Evolutionary conservation across 2,329 filamentous ascomycete genomes (phyloP).

Genomic region (Fusarium papillatum): DNA sequence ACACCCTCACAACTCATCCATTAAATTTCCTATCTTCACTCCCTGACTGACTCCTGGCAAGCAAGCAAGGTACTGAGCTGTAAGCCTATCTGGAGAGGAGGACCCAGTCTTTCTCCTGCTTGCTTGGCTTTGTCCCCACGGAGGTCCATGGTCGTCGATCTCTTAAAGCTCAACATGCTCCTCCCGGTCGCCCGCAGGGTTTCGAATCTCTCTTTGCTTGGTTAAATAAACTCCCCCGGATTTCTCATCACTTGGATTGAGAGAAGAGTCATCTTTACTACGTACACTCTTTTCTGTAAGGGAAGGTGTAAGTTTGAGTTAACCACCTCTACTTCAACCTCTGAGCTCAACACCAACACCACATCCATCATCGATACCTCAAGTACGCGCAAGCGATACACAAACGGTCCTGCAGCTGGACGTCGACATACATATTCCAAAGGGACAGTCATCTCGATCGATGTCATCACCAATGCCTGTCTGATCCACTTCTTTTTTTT

Average conservation of each 20-base stretch:
- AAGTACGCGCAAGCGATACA: constrained; percentile 9
- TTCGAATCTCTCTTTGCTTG: constrained; percentile 8
- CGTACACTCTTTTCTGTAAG: background rate
- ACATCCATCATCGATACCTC: constrained; percentile 1
- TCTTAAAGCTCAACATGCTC: constrained; percentile 42
- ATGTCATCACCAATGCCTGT: constrained; percentile 31
- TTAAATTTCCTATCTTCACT: constrained; percentile 29
- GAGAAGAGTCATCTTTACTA: background rate
- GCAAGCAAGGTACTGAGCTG: background rate
- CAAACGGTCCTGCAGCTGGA: constrained; percentile 6
- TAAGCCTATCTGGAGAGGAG: constrained; percentile 39
- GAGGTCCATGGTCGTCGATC: constrained; percentile 31
- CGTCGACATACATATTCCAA: constrained; percentile 7
- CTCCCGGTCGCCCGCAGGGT: constrained; percentile 37
- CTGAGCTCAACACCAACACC: constrained; percentile 28
- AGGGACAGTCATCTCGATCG: constrained; percentile 22
- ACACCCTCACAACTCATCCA: constrained; percentile 12
- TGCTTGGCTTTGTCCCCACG: constrained; percentile 28
- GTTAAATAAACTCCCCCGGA: constrained; percentile 26
- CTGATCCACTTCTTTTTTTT: constrained; percentile 34
- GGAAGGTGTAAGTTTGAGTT: constrained; percentile 1
- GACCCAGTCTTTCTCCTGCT: constrained; percentile 41
- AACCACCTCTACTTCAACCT: background rate
- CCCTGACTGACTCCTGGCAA: constrained; percentile 14
- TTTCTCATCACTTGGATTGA: constrained; percentile 18